These are phyloP conservation scores for Neofusicoccum laricinum DNA, from an alignment of 2,329 filamentous ascomycete species.

Conservation along the genomic window DNA sequence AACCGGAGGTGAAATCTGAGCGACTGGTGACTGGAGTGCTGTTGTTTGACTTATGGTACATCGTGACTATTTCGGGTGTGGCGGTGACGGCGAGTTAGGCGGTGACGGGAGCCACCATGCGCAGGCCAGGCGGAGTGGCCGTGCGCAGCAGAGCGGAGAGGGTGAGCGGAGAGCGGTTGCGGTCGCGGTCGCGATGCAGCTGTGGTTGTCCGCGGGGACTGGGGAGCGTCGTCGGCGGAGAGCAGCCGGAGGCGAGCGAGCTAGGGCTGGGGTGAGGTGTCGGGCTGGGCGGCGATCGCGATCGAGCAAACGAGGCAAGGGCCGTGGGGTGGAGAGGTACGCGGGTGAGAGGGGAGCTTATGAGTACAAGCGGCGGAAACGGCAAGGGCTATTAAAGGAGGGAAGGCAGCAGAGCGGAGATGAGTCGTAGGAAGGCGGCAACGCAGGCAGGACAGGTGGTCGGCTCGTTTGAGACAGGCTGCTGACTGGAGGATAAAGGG, in stretches of 20 bases:
- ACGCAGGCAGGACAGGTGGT: constrained; percentile 15
- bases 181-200: constrained; percentile 16
- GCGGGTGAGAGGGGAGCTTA: constrained; percentile 17
- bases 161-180: constrained; percentile 19
- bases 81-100: constrained; percentile 28
- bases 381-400: constrained; percentile 22
- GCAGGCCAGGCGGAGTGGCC: constrained; percentile 12
- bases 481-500: constrained; percentile 16
- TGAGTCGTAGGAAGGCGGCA: constrained; percentile 25
- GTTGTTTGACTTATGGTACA: constrained; percentile 32
- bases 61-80: constrained; percentile 28
- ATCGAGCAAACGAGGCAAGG: constrained; percentile 30
- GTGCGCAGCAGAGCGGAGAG: constrained; percentile 5
- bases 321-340: constrained; percentile 4
- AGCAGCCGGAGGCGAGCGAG: constrained; percentile 20
- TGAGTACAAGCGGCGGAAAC: constrained; percentile 7
- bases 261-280: constrained; percentile 6
- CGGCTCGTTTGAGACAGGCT: constrained; percentile 17
- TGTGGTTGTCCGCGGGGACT: background rate
- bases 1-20: constrained; percentile 37
- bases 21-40: constrained; percentile 43
- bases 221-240: constrained; percentile 6
- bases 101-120: constrained; percentile 19
- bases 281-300: constrained; percentile 25
- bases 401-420: constrained; percentile 15